phyloP scores from a whole-genome alignment of 1,284 basidiomycete genomes.

The Ceratobasidium sp. region DNA sequence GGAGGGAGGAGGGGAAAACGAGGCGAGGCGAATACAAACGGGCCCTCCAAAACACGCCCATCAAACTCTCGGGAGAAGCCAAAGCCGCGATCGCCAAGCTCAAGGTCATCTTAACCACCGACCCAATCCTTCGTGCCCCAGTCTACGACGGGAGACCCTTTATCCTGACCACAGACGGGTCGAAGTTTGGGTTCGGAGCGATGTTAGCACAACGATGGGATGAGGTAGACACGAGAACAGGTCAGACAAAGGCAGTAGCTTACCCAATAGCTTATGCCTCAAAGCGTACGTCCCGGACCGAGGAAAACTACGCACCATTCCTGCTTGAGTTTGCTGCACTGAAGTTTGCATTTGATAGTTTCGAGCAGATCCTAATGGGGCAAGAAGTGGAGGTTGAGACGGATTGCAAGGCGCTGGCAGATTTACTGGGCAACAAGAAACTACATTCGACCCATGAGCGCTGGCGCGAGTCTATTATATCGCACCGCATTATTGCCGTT shows the following conservation, averaged over 20 bases:
- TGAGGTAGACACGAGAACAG: neutral
- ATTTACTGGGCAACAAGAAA: conserved; percentile 45
- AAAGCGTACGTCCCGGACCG: conserved; percentile 48
- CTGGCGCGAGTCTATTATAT: conserved; percentile 48
- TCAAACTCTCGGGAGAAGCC: conserved; percentile 49
- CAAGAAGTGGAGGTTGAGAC: conserved; percentile 49
- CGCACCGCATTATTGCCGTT: conserved; percentile 38
- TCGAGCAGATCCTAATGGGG: conserved; percentile 45
- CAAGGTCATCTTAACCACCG: conserved; percentile 53
- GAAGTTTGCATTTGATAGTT: conserved; percentile 49
- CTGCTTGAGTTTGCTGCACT: conserved; percentile 50
- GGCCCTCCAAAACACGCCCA: conserved; percentile 25
- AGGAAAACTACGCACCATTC: conserved; percentile 49
- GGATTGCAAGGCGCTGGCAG: conserved; percentile 50
- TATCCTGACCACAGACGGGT: conserved; percentile 58
- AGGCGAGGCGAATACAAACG: conserved; percentile 39
- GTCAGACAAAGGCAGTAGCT: neutral
- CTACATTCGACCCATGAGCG: conserved; percentile 38
- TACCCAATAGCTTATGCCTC: conserved; percentile 49
- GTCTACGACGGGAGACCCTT: conserved; percentile 56
- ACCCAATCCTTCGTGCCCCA: conserved; percentile 55
- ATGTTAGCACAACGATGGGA: conserved; percentile 53
- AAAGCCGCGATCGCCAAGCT: conserved; percentile 54
- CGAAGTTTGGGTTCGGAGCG: conserved; percentile 56
- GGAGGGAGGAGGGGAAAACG: neutral